A percentile compares a stretch with the other conserved stretches of the same genome.
Evolutionary conservation across 192 early-diverging fungal genomes (phyloP).

Genomic region (Entomortierella chlamydospora): DNA sequence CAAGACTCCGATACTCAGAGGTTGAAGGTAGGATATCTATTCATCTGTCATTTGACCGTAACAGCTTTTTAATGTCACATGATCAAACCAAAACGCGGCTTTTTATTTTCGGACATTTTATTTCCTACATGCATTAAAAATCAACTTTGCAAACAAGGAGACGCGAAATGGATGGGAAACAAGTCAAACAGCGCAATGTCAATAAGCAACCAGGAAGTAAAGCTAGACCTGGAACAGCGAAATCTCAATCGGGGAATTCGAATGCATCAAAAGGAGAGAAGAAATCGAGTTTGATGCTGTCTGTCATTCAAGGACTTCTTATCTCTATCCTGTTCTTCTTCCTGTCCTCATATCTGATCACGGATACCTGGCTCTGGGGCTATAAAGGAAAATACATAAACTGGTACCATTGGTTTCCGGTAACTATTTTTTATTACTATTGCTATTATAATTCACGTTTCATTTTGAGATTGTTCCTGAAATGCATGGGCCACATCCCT

Average conservation of each 20-base stretch:
- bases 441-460: not conserved
- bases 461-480: too few relatives aligned
- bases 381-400: constrained; percentile 78
- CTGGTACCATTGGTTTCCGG: constrained; percentile 76
- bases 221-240: not conserved
- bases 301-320: constrained; percentile 28
- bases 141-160: too few relatives aligned
- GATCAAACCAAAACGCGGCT: too few relatives aligned
- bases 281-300: constrained; percentile 11
- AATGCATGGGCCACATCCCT: too few relatives aligned
- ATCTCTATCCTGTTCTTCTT: constrained; percentile 57
- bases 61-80: too few relatives aligned
- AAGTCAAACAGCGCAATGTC: constrained; percentile 1
- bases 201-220: not conserved
- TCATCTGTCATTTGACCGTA: too few relatives aligned
- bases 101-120: too few relatives aligned
- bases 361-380: constrained; percentile 83
- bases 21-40: too few relatives aligned
- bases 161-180: too few relatives aligned
- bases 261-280: not conserved
- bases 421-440: constrained; percentile 19
- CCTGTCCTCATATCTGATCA: constrained; percentile 73
- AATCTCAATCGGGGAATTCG: not conserved
- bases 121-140: too few relatives aligned
- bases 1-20: too few relatives aligned